These are phyloP conservation scores for Boletus tomentosulus DNA, from an alignment of 768 basidiomycete species.

Conservation along the genomic window DNA sequence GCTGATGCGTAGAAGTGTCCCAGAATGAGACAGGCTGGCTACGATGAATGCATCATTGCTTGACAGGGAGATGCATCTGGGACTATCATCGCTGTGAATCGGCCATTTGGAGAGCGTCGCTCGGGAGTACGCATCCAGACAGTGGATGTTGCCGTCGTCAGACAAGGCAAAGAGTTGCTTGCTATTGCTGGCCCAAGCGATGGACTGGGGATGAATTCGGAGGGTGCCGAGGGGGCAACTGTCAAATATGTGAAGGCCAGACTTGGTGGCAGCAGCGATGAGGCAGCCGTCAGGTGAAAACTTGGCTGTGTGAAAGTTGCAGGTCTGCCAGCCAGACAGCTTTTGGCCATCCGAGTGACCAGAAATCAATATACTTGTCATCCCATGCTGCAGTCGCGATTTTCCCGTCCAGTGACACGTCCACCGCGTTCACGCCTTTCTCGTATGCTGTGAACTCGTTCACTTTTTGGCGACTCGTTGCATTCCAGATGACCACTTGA, in stretches of 20 bases:
- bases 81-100: not conserved
- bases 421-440: not conserved
- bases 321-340: not conserved
- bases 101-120: not conserved
- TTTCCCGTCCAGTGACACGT: not conserved
- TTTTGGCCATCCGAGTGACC: not conserved
- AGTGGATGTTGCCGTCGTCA: not conserved
- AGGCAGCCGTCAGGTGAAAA: not conserved
- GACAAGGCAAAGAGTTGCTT: not conserved
- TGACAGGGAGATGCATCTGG: not conserved
- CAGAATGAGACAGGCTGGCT: conserved; percentile 4
- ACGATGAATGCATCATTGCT: not conserved
- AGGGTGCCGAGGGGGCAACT: too few relatives aligned
- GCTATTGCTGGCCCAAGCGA: too few relatives aligned
- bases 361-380: too few relatives aligned
- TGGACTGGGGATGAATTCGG: too few relatives aligned
- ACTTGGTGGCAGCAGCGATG: too few relatives aligned
- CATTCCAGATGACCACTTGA: not conserved
- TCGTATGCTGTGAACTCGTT: not conserved
- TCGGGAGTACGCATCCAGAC: not conserved
- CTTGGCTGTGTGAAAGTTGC: not conserved
- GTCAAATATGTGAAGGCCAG: too few relatives aligned
- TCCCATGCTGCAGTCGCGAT: too few relatives aligned
- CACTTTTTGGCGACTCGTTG: not conserved
- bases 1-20: not conserved